phyloP scores from a whole-genome alignment of 2,329 filamentous ascomycete genomes.

The Epichloe bromicola region DNA sequence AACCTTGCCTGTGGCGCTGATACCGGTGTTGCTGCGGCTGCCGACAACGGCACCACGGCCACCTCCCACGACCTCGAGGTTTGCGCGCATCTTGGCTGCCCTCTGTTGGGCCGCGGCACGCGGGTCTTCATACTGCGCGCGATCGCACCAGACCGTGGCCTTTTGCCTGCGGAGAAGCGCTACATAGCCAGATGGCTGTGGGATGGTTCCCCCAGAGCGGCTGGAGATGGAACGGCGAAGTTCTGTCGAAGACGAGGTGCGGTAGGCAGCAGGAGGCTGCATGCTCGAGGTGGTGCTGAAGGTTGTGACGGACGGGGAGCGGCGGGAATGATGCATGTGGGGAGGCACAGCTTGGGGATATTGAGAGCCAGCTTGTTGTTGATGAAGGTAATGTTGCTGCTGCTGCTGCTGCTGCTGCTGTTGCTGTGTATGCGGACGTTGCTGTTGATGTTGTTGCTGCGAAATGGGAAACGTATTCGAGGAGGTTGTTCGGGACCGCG shows the following conservation, averaged over 20 bases:
- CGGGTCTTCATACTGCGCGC: slow-evolving; percentile 83
- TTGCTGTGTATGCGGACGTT: slow-evolving; percentile 19
- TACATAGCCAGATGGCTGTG: slow-evolving; percentile 67
- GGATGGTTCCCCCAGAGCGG: slow-evolving; percentile 48
- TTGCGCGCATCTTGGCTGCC: slow-evolving; percentile 75
- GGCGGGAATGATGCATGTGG: slow-evolving; percentile 24
- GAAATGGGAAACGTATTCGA: slow-evolving; percentile 36
- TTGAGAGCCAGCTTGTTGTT: slow-evolving; percentile 5
- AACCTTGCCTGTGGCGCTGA: slow-evolving; percentile 50
- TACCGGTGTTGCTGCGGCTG: slow-evolving; percentile 48
- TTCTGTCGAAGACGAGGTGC: slow-evolving; percentile 42
- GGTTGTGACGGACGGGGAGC: slow-evolving; percentile 53
- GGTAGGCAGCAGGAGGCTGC: slow-evolving; percentile 43
- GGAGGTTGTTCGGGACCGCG: slow-evolving; percentile 42
- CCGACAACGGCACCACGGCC: slow-evolving; percentile 23
- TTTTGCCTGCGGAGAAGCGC: slow-evolving; percentile 95
- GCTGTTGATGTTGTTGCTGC: slow-evolving; percentile 16
- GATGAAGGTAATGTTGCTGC: slow-evolving; percentile 20
- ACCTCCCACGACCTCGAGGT: slow-evolving; percentile 66
- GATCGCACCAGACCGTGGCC: slow-evolving; percentile 96
- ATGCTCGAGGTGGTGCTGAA: slow-evolving; percentile 61
- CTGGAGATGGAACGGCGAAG: slow-evolving; percentile 69
- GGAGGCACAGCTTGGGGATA: slow-evolving; percentile 4
- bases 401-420: slow-evolving; percentile 11
- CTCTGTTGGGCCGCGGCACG: slow-evolving; percentile 70